Conservation (phyloP, 2,329 filamentous ascomycete genomes). For the Blastomyces silverae region DNA sequence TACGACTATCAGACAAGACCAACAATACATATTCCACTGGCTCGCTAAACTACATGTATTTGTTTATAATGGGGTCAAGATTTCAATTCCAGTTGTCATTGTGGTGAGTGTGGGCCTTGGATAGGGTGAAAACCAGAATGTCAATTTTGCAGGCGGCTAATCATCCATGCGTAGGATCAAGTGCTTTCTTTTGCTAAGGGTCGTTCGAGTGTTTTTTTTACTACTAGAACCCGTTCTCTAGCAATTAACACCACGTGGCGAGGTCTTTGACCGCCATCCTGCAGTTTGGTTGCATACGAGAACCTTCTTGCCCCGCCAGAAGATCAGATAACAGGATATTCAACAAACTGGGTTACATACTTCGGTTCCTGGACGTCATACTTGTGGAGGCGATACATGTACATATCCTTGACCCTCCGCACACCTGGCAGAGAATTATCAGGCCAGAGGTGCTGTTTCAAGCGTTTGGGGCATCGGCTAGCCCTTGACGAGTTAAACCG, state of each 20-base stretch:
- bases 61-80: background rate
- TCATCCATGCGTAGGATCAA: background rate
- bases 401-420: background rate
- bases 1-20: no score
- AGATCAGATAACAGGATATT: background rate
- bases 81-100: background rate
- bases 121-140: background rate
- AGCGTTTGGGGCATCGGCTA: background rate
- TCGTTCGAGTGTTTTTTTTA: background rate
- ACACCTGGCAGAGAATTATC: background rate
- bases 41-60: background rate
- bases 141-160: background rate
- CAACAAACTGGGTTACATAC: background rate
- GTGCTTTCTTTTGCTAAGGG: no score
- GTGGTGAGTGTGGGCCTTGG: background rate
- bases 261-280: background rate
- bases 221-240: background rate
- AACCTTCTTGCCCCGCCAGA: background rate
- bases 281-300: background rate
- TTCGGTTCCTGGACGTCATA: constrained; percentile 12
- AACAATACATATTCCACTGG: background rate
- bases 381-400: background rate
- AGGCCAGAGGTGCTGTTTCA: background rate
- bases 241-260: background rate
- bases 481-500: background rate